Evolutionary conservation across 2,329 filamentous ascomycete species (phyloP).

Genomic region (Balansia obtecta): DNA sequence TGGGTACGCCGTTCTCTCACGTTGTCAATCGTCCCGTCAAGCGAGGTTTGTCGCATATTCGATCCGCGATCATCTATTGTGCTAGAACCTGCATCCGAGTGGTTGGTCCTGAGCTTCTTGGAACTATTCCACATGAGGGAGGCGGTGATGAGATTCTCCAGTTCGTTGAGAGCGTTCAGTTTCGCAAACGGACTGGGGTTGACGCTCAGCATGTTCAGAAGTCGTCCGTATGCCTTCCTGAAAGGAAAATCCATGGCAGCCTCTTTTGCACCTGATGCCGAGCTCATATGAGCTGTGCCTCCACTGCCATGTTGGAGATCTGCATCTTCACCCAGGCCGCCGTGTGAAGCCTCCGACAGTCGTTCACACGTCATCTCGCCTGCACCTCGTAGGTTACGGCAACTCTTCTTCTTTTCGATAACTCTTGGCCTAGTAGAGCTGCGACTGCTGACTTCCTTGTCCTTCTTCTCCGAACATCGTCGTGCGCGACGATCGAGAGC

Average conservation of each 20-base stretch:
- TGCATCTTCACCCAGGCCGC: slow-evolving; percentile 28
- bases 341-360: slow-evolving; percentile 25
- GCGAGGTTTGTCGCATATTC: slow-evolving; percentile 28
- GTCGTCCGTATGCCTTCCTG: slow-evolving; percentile 61
- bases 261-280: neutral
- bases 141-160: slow-evolving; percentile 70
- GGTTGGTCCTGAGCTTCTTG: slow-evolving; percentile 23
- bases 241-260: slow-evolving; percentile 56
- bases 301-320: slow-evolving; percentile 9
- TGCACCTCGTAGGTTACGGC: slow-evolving; percentile 46
- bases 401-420: slow-evolving; percentile 56
- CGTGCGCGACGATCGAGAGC: slow-evolving; percentile 36
- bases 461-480: slow-evolving; percentile 26
- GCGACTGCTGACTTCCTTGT: slow-evolving; percentile 27
- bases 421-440: slow-evolving; percentile 36
- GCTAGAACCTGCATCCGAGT: slow-evolving; percentile 24
- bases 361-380: slow-evolving; percentile 28
- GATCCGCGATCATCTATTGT: slow-evolving; percentile 20
- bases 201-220: slow-evolving; percentile 77
- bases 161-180: slow-evolving; percentile 67
- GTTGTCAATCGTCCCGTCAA: slow-evolving; percentile 59
- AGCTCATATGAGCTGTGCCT: neutral
- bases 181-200: slow-evolving; percentile 83
- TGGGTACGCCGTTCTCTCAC: slow-evolving; percentile 56
- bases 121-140: slow-evolving; percentile 38